Percentiles rank a stretch among this genome's conserved stretches.
Evolutionary conservation across 129 eudicot genomes (phyloP).

Genomic region (Arctium minus): DNA sequence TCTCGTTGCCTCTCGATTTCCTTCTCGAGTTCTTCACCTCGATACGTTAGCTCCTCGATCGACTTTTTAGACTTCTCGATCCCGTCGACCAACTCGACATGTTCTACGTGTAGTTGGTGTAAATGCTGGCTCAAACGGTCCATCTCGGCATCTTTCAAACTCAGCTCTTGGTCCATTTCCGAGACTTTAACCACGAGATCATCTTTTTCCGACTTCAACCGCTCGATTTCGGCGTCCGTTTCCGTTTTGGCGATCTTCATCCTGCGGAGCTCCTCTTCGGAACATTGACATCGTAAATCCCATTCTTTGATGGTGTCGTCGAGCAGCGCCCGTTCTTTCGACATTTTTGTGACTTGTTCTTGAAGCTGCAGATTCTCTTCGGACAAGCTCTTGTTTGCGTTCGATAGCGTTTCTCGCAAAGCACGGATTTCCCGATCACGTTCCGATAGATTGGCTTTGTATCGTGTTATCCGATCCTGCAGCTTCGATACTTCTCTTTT

Average conservation of each 20-base stretch:
- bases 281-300: conserved; percentile 64
- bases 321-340: conserved; percentile 52
- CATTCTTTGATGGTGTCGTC: conserved; percentile 63
- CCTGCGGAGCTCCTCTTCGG: conserved; percentile 60
- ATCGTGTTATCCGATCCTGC: conserved; percentile 65
- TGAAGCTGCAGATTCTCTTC: conserved; percentile 69
- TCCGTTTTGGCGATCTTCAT: conserved; percentile 42
- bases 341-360: conserved; percentile 47
- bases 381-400: conserved; percentile 67
- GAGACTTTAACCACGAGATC: conserved; percentile 27
- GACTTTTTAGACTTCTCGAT: conserved; percentile 35
- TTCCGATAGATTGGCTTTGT: conserved; percentile 70
- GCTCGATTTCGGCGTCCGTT: conserved; percentile 54
- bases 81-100: conserved; percentile 42
- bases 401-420: conserved; percentile 54
- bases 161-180: conserved; percentile 22
- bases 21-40: conserved; percentile 42
- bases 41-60: conserved; percentile 36
- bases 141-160: conserved; percentile 35
- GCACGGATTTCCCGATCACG: conserved; percentile 90
- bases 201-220: conserved; percentile 35
- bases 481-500: conserved; percentile 63
- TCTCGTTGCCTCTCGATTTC: conserved; percentile 50
- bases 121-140: conserved; percentile 43
- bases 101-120: conserved; percentile 55